phyloP scores from a whole-genome alignment of 208 protist species.

The Angomonas ambiguus region DNA sequence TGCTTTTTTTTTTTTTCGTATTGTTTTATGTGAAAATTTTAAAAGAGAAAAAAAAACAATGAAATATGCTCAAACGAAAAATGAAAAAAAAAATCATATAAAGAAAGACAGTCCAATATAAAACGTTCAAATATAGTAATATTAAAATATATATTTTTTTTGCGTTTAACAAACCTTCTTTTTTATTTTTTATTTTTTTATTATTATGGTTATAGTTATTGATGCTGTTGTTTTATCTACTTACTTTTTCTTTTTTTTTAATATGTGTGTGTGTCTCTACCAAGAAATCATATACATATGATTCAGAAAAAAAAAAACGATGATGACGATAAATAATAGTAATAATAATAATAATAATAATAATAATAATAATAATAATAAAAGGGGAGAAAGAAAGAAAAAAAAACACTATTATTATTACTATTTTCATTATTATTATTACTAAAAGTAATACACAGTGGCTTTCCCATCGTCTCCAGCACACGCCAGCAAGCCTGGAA shows the following conservation, averaged over 20 bases:
- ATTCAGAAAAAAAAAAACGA: conserved; percentile 11
- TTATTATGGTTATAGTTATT: not conserved
- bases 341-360: conserved; percentile 15
- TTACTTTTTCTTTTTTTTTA: conserved; percentile 18
- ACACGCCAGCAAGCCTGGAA: conserved; percentile 34
- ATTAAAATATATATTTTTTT: not conserved
- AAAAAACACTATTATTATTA: not conserved
- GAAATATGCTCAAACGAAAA: too few species aligned
- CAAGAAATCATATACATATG: too few species aligned
- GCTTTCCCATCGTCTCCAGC: conserved; percentile 86
- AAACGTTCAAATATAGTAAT: not conserved
- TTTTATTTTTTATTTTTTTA: conserved; percentile 7
- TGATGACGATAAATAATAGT: too few species aligned
- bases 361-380: conserved; percentile 11
- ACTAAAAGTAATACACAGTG: conserved; percentile 50
- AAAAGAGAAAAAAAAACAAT: too few species aligned
- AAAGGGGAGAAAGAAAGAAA: not conserved
- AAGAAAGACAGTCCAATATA: conserved; percentile 1
- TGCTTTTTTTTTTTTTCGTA: not conserved
- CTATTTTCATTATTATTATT: conserved; percentile 15
- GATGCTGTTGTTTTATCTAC: too few species aligned
- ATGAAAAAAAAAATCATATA: not conserved
- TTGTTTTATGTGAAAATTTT: not conserved
- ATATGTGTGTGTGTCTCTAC: too few species aligned
- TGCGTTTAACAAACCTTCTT: not conserved